Evolutionary conservation across 208 protist species (phyloP).

Genomic region (Naegleria lovaniensis): DNA sequence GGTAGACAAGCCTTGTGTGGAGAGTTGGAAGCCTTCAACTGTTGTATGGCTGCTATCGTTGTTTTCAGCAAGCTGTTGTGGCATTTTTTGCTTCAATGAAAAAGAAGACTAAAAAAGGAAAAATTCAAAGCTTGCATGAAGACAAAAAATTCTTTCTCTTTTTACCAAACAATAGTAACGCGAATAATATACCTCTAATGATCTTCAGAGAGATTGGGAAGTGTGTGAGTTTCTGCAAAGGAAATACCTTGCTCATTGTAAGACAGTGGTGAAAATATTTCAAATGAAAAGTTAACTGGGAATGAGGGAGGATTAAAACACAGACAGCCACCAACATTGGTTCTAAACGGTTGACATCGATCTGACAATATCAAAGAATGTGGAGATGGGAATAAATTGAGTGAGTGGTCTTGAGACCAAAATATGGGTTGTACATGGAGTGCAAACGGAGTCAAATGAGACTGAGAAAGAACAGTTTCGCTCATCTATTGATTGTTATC

Average conservation of each 20-base stretch:
- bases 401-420: background rate
- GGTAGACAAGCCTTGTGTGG: no score
- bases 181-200: no score
- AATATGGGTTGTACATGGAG: background rate
- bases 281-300: background rate
- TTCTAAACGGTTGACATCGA: background rate
- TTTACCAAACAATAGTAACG: no score
- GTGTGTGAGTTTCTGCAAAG: background rate
- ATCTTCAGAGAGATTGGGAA: background rate
- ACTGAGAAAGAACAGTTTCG: background rate
- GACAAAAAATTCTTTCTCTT: no score
- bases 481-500: background rate
- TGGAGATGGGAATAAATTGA: background rate
- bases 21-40: no score
- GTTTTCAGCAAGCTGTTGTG: background rate
- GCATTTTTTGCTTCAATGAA: background rate
- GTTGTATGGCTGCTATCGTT: no score
- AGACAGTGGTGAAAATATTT: background rate
- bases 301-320: slow-evolving; percentile 8
- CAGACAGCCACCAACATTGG: background rate
- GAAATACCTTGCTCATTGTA: background rate
- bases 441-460: background rate
- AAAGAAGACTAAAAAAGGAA: no score
- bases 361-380: background rate
- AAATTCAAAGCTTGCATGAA: no score